Conservation (phyloP, 2,329 filamentous ascomycete genomes). For the Aspergillus transmontanensis region DNA sequence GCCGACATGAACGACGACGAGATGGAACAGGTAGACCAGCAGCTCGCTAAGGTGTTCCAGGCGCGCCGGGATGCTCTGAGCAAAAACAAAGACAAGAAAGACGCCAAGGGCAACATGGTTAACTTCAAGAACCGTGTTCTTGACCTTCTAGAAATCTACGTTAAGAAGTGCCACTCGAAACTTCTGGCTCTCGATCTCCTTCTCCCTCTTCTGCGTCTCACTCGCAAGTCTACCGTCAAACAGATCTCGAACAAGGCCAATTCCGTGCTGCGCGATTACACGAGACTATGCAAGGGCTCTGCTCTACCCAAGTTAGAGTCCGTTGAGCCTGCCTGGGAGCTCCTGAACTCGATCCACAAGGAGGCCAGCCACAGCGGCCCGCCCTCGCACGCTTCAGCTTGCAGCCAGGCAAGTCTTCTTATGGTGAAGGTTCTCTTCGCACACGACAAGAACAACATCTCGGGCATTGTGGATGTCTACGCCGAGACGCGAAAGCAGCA, state of each 20-base stretch:
- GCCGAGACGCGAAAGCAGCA: conserved; percentile 62
- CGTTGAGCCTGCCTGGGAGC: conserved; percentile 51
- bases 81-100: conserved; percentile 82
- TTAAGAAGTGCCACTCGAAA: conserved; percentile 74
- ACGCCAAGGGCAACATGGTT: conserved; percentile 84
- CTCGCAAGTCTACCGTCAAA: conserved; percentile 75
- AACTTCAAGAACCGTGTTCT: conserved; percentile 95
- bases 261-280: conserved; percentile 72
- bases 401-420: conserved; percentile 61
- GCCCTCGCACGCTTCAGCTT: conserved; percentile 72
- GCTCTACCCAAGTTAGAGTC: conserved; percentile 47
- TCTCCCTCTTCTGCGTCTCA: conserved; percentile 73
- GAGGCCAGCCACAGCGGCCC: conserved; percentile 59
- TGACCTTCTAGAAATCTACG: conserved; percentile 82
- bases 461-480: conserved; percentile 65
- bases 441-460: conserved; percentile 54
- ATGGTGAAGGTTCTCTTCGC: conserved; percentile 48
- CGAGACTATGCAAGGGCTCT: conserved; percentile 62
- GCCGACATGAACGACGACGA: conserved; percentile 93
- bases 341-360: conserved; percentile 69
- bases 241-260: conserved; percentile 73
- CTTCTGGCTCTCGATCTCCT: conserved; percentile 69
- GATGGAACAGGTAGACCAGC: conserved; percentile 85
- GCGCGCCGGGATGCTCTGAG: conserved; percentile 68
- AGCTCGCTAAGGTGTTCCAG: conserved; percentile 83